phyloP scores from a whole-genome alignment of 1,139 yeast genomes.

The Candida sp. region DNA sequence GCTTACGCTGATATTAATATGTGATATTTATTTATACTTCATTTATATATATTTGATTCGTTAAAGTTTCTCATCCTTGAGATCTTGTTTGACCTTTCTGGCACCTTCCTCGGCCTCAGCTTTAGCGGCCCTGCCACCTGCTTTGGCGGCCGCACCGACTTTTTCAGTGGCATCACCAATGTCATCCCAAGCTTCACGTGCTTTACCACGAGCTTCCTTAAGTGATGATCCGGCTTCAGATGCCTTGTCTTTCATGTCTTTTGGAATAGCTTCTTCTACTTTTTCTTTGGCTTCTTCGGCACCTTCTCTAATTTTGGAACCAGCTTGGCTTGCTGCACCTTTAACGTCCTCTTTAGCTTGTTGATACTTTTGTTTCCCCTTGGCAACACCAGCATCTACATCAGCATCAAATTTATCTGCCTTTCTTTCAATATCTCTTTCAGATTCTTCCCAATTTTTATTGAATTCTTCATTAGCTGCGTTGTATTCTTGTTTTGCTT shows the following conservation, averaged over 20 bases:
- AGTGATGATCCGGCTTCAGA: conserved; percentile 4
- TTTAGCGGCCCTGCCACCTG: conserved; percentile 13
- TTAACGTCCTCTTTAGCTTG: conserved; percentile 11
- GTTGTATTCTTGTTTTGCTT: conserved; percentile 16
- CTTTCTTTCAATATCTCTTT: conserved; percentile 8
- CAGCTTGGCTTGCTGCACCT: conserved; percentile 16
- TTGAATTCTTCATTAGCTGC: conserved; percentile 13
- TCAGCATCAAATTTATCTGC: conserved; percentile 28
- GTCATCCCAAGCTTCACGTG: conserved; percentile 29
- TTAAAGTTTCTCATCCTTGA: conserved; percentile 33
- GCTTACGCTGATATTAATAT: too few species aligned
- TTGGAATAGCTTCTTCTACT: neutral
- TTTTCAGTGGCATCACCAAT: conserved; percentile 20
- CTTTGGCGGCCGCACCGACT: conserved; percentile 10
- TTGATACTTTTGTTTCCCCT: neutral
- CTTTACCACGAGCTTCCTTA: conserved; percentile 16
- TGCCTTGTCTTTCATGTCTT: neutral
- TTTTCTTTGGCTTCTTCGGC: neutral
- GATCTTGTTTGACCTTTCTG: conserved; percentile 21
- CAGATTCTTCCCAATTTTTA: conserved; percentile 18
- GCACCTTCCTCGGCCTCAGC: conserved; percentile 11
- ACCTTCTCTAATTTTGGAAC: conserved; percentile 22
- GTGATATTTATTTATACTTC: too few species aligned
- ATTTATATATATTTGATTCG: conserved; percentile 31
- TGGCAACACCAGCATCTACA: conserved; percentile 22